Conservation (phyloP, 257 asterid genomes). For the Apocynum venetum region DNA sequence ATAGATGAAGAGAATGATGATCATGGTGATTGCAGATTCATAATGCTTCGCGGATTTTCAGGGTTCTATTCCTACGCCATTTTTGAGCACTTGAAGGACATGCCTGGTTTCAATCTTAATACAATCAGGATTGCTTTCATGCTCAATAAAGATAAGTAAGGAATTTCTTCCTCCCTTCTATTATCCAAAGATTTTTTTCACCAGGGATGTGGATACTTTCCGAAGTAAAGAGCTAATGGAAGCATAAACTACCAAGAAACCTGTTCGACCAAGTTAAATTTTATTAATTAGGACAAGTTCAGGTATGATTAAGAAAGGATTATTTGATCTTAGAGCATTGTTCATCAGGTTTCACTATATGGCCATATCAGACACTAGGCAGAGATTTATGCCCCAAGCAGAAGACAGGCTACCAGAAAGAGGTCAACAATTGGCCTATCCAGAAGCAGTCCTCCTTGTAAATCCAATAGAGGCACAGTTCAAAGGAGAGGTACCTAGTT, state of each 20-base stretch:
- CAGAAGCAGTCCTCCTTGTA: conserved; percentile 71
- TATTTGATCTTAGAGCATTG: neutral
- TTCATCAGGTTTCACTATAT: conserved; percentile 59
- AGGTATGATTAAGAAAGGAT: neutral
- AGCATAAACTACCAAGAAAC: too few species aligned
- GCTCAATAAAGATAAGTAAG: conserved; percentile 81
- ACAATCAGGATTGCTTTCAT: conserved; percentile 80
- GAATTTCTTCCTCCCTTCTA: neutral
- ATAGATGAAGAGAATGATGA: conserved; percentile 4
- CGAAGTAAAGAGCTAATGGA: too few species aligned
- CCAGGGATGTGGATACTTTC: too few species aligned
- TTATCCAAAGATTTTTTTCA: neutral
- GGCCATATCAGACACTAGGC: conserved; percentile 63
- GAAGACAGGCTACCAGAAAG: conserved; percentile 58
- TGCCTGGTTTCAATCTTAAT: conserved; percentile 72
- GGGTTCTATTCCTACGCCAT: conserved; percentile 88
- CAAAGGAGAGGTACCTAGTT: conserved; percentile 53
- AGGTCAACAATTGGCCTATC: conserved; percentile 59
- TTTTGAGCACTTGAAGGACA: conserved; percentile 52
- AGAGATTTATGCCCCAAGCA: conserved; percentile 66
- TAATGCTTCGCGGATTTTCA: conserved; percentile 60
- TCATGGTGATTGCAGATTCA: conserved; percentile 42
- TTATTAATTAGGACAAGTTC: too few species aligned
- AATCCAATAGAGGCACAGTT: conserved; percentile 57
- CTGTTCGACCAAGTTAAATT: too few species aligned